phyloP scores from a whole-genome alignment of 2,329 filamentous ascomycete genomes.

The Escovopsis sp. region DNA sequence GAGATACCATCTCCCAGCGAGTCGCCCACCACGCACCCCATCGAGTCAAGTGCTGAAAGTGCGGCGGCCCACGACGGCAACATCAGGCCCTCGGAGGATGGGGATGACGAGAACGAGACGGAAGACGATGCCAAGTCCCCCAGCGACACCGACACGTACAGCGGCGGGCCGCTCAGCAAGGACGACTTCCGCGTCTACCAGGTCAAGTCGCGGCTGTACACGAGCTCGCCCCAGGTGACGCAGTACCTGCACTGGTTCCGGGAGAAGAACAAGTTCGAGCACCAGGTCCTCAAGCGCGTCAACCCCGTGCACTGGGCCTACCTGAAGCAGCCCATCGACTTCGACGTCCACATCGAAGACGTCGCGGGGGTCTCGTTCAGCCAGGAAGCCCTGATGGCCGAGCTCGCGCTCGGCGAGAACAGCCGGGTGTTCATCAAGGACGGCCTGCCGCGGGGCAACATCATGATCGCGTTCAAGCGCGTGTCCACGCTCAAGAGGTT shows the following conservation, averaged over 20 bases:
- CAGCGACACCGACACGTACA: conserved; percentile 34
- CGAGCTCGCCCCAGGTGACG: conserved; percentile 32
- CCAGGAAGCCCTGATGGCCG: conserved; percentile 24
- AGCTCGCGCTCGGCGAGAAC: conserved; percentile 23
- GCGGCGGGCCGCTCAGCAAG: conserved; percentile 26
- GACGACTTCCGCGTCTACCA: conserved; percentile 38
- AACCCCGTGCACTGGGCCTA: conserved; percentile 32
- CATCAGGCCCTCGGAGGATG: neutral
- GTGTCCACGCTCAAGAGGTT: conserved; percentile 38
- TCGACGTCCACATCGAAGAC: conserved; percentile 32
- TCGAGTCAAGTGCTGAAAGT: no score
- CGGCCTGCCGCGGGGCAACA: conserved; percentile 26
- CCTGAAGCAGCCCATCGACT: conserved; percentile 36
- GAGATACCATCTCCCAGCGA: conserved; percentile 5
- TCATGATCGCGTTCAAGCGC: conserved; percentile 38
- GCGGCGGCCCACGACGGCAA: no score
- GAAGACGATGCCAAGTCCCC: neutral
- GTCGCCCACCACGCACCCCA: conserved; percentile 11
- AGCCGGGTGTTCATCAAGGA: conserved; percentile 14
- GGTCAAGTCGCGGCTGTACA: conserved; percentile 33
- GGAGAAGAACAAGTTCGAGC: conserved; percentile 29
- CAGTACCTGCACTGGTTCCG: conserved; percentile 42
- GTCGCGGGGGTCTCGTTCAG: conserved; percentile 32
- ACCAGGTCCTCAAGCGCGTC: conserved; percentile 36
- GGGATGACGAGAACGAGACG: no score